These are phyloP conservation scores for Lachancea fermentati DNA, from an alignment of 805 yeast species.

Conservation along the genomic window DNA sequence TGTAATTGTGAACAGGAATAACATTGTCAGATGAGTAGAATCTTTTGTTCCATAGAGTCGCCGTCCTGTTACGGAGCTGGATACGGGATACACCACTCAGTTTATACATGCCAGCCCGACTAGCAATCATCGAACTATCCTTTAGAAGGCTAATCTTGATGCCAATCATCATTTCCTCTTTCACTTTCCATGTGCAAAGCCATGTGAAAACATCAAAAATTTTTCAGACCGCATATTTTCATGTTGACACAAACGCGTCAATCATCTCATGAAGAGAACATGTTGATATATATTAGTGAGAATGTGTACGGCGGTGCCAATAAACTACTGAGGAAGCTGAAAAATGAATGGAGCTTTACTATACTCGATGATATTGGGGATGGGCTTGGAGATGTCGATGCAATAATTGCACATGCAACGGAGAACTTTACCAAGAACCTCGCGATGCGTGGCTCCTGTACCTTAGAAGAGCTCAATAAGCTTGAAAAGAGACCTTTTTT, in stretches of 20 bases:
- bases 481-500: constrained; percentile 75
- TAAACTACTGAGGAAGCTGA: background rate
- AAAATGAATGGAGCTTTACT: background rate
- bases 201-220: constrained; percentile 1
- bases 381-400: constrained; percentile 24
- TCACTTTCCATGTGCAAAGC: background rate
- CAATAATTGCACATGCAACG: constrained; percentile 57
- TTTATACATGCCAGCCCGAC: constrained; percentile 3
- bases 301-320: constrained; percentile 4
- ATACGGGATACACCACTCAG: constrained; percentile 11
- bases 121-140: constrained; percentile 28
- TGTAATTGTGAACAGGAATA: constrained; percentile 4
- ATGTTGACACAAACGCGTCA: background rate
- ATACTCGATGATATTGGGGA: background rate
- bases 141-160: constrained; percentile 4
- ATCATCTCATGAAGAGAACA: background rate
- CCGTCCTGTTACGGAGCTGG: constrained; percentile 25
- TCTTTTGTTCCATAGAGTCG: constrained; percentile 19
- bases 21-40: constrained; percentile 13
- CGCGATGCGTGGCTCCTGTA: constrained; percentile 50
- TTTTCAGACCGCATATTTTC: background rate
- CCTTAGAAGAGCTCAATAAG: constrained; percentile 38
- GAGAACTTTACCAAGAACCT: constrained; percentile 56
- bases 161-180: constrained; percentile 2
- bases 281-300: constrained; percentile 8